Conservation (phyloP, 2,329 filamentous ascomycete species). For the Blastomyces parvus region DNA sequence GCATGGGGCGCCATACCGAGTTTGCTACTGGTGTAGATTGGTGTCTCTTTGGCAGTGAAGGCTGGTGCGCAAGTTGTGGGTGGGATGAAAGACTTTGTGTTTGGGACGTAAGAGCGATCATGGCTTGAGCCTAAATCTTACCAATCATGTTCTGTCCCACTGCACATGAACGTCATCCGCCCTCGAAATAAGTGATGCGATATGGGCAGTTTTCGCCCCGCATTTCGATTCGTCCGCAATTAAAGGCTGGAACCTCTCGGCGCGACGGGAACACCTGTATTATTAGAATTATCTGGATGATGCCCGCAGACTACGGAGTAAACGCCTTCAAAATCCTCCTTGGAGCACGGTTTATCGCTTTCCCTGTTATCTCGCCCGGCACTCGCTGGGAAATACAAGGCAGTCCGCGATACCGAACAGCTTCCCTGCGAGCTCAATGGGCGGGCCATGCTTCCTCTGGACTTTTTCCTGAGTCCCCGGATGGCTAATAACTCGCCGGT, state of each 20-base stretch:
- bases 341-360: neutral
- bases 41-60: constrained; percentile 91
- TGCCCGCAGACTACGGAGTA: too few relatives aligned
- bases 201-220: neutral
- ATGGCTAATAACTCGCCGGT: neutral
- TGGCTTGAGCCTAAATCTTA: constrained; percentile 29
- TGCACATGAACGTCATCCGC: too few relatives aligned
- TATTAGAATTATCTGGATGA: neutral
- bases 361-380: neutral
- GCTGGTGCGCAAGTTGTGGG: constrained; percentile 87
- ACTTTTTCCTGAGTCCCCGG: neutral
- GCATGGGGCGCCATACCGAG: constrained; percentile 90
- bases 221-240: neutral
- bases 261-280: neutral
- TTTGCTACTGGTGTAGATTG: constrained; percentile 95
- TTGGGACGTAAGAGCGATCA: constrained; percentile 73
- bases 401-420: neutral
- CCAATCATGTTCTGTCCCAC: neutral
- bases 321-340: neutral
- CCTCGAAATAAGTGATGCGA: neutral
- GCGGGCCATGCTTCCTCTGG: neutral
- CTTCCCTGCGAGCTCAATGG: neutral
- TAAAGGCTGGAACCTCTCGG: neutral
- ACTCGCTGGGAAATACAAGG: too few relatives aligned
- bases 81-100: constrained; percentile 90